phyloP scores from a whole-genome alignment of 2,329 filamentous ascomycete genomes.

The Knoxdaviesia proteae region DNA sequence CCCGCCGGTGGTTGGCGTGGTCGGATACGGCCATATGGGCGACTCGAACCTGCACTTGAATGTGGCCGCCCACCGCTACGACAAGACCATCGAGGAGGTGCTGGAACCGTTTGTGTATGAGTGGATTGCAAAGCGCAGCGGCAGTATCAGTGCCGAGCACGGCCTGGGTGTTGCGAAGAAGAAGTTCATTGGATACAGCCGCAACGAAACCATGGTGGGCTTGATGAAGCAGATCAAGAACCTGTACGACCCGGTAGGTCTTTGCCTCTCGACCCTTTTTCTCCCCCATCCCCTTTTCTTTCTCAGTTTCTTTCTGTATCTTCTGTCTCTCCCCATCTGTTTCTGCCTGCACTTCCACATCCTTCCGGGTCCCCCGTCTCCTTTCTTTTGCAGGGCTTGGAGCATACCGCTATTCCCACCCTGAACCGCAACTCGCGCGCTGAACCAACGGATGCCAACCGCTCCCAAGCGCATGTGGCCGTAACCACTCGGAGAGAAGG shows the following conservation, averaged over 20 bases:
- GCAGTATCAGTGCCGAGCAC: conserved; percentile 94
- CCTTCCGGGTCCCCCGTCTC: not conserved
- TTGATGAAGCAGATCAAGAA: conserved; percentile 93
- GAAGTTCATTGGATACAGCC: conserved; percentile 82
- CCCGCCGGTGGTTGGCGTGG: conserved; percentile 67
- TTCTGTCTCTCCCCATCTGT: conserved; percentile 1
- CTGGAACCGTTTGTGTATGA: conserved; percentile 95
- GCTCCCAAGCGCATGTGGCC: too few species aligned
- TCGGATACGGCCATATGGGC: conserved; percentile 96
- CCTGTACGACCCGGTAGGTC: conserved; percentile 76
- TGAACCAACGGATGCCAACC: too few species aligned
- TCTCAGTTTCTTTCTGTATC: not conserved
- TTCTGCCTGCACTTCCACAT: conserved; percentile 1
- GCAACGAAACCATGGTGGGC: conserved; percentile 65
- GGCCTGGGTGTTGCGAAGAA: conserved; percentile 90
- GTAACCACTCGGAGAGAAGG: too few species aligned
- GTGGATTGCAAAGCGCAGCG: conserved; percentile 74
- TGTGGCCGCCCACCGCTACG: conserved; percentile 61
- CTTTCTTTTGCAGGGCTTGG: too few species aligned
- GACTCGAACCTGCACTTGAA: conserved; percentile 93
- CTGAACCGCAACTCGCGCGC: too few species aligned
- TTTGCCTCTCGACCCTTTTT: not conserved
- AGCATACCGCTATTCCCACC: too few species aligned
- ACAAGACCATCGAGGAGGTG: conserved; percentile 65
- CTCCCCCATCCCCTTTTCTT: not conserved